A percentile compares a stretch with the other conserved stretches of the same genome.
phyloP scores from a whole-genome alignment of 2,329 filamentous ascomycete species.

The Sporothrix phasma region DNA sequence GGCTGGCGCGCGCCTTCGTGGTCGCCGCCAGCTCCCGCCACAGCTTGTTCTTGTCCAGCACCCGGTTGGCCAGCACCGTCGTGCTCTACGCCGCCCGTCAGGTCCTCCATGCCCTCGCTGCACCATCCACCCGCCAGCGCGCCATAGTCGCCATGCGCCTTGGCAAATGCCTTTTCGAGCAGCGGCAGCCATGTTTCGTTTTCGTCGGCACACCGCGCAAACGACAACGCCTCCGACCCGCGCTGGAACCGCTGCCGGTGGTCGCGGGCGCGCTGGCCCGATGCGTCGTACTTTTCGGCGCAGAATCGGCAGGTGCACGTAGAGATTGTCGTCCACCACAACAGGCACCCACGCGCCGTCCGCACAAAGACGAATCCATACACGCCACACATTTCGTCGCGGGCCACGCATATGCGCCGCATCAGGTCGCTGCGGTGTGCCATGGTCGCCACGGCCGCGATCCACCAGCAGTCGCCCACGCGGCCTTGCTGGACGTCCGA shows the following conservation, averaged over 20 bases:
- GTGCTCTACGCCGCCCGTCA: constrained; percentile 48
- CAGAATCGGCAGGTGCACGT: constrained; percentile 48
- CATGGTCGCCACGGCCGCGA: constrained; percentile 59
- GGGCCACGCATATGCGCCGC: constrained; percentile 55
- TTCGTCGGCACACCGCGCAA: constrained; percentile 55
- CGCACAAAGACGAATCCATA: constrained; percentile 26
- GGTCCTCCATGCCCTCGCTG: constrained; percentile 40
- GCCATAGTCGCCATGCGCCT: constrained; percentile 62
- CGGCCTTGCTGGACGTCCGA: constrained; percentile 35
- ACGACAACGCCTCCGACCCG: constrained; percentile 59
- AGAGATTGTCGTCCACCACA: constrained; percentile 64
- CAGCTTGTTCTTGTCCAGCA: constrained; percentile 57
- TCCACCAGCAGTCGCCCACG: constrained; percentile 63
- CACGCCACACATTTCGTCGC: constrained; percentile 47
- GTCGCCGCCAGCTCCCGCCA: constrained; percentile 51
- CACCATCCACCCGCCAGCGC: constrained; percentile 58
- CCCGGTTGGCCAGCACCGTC: constrained; percentile 44
- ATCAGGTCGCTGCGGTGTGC: constrained; percentile 56
- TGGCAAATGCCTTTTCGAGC: constrained; percentile 68
- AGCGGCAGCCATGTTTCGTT: constrained; percentile 69
- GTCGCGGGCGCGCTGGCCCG: constrained; percentile 45
- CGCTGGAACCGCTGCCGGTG: constrained; percentile 55
- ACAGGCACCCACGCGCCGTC: constrained; percentile 60
- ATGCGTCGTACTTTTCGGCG: constrained; percentile 19
- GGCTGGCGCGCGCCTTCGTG: neutral